phyloP scores from a whole-genome alignment of 2,329 filamentous ascomycete genomes.

The Penicillium crustosum region DNA sequence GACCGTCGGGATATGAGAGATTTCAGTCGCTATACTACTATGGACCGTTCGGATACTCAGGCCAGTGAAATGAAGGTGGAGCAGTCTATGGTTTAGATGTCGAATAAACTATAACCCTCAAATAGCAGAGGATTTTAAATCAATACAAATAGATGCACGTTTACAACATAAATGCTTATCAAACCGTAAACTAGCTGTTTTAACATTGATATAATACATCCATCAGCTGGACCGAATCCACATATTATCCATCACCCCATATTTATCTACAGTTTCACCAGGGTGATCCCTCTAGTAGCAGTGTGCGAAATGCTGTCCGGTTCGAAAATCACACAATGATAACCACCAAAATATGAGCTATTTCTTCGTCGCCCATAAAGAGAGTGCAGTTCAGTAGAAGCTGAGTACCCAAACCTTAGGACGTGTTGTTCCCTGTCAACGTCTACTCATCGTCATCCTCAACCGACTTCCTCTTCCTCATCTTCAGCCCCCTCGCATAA shows the following conservation, averaged over 20 bases:
- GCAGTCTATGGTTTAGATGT: constrained; percentile 29
- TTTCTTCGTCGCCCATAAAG: too few relatives aligned
- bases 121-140: not conserved
- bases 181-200: not conserved
- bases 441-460: too few relatives aligned
- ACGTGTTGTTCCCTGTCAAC: too few relatives aligned
- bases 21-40: constrained; percentile 36
- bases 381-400: too few relatives aligned
- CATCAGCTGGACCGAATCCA: too few relatives aligned
- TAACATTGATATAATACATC: not conserved
- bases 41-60: constrained; percentile 35
- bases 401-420: too few relatives aligned
- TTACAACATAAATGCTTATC: not conserved
- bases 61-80: constrained; percentile 30
- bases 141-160: not conserved
- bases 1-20: constrained; percentile 21
- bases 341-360: too few relatives aligned
- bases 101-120: not conserved
- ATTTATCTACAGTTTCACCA: too few relatives aligned
- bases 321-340: not conserved
- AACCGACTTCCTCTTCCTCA: too few relatives aligned
- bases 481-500: too few relatives aligned
- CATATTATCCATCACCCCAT: too few relatives aligned
- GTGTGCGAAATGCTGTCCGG: not conserved
- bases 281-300: not conserved